Evolutionary conservation across 176 grass and related monocot species (phyloP).

Genomic region (Triticum dicoccoides): DNA sequence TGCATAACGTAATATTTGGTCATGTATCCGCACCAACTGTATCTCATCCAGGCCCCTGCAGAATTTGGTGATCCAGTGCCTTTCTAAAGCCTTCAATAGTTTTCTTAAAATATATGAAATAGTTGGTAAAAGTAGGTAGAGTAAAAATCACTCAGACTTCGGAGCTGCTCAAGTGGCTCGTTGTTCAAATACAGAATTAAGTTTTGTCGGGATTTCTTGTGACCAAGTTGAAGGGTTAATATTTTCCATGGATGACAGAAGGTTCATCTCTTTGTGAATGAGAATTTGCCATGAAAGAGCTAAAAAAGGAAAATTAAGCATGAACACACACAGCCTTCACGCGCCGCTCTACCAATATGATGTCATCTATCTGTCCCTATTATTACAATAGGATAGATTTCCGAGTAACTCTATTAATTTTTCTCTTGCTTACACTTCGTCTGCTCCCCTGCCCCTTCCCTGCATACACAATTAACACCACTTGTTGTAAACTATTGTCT

Average conservation of each 20-base stretch:
- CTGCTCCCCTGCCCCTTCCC: not conserved
- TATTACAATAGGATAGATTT: not conserved
- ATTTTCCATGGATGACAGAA: not conserved
- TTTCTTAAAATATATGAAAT: not conserved
- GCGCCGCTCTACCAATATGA: not conserved
- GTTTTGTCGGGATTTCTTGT: not conserved
- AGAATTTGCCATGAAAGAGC: not conserved
- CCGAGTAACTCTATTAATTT: constrained; percentile 13
- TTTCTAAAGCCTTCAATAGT: not conserved
- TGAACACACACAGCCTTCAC: not conserved
- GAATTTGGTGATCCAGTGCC: constrained; percentile 5
- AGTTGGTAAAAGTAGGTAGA: not conserved
- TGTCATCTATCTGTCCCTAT: not conserved
- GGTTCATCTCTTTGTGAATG: not conserved
- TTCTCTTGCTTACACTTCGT: not conserved
- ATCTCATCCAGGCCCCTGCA: not conserved
- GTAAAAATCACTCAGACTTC: constrained; percentile 11
- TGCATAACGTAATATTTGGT: not conserved
- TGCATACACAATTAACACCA: not conserved
- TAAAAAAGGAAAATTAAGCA: constrained; percentile 10
- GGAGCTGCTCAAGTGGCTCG: not conserved
- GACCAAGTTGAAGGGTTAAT: not conserved
- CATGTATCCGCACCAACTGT: not conserved
- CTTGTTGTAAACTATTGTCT: not conserved
- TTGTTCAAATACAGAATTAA: not conserved